These are phyloP conservation scores for Emiliania huxleyi DNA, from an alignment of 78 protist species.

Conservation along the genomic window DNA sequence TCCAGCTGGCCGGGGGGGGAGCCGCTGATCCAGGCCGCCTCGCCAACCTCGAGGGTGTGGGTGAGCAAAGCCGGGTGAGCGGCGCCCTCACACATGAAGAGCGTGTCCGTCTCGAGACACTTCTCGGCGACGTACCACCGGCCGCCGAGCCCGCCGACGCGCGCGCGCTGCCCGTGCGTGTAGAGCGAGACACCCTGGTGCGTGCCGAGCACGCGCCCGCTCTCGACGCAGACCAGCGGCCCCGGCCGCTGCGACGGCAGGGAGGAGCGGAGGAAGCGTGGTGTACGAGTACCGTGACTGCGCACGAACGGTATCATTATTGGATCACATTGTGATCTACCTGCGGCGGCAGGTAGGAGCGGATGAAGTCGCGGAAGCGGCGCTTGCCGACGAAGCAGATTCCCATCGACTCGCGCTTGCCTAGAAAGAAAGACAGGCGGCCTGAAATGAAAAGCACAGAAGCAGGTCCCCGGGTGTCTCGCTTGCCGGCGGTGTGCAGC, in stretches of 20 bases:
- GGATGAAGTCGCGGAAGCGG: background rate
- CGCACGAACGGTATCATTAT: too few species aligned
- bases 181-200: constrained; percentile 16
- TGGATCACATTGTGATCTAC: too few species aligned
- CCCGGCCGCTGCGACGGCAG: background rate
- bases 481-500: constrained; percentile 42
- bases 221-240: background rate
- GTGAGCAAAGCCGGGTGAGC: background rate
- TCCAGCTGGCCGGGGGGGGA: too few species aligned
- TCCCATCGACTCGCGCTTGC: constrained; percentile 63
- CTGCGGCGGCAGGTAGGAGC: background rate
- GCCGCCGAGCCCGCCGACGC: constrained; percentile 12
- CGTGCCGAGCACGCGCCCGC: background rate
- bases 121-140: background rate
- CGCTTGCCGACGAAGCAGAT: constrained; percentile 82
- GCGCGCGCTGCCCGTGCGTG: constrained; percentile 42
- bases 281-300: too few species aligned
- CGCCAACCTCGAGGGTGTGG: background rate
- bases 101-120: background rate
- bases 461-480: too few species aligned
- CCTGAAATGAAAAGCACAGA: too few species aligned
- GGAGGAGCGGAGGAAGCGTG: background rate
- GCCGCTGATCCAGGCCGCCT: background rate
- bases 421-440: too few species aligned
- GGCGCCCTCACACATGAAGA: background rate